Conservation (phyloP, 768 basidiomycete species). For the Podaxis sp. region DNA sequence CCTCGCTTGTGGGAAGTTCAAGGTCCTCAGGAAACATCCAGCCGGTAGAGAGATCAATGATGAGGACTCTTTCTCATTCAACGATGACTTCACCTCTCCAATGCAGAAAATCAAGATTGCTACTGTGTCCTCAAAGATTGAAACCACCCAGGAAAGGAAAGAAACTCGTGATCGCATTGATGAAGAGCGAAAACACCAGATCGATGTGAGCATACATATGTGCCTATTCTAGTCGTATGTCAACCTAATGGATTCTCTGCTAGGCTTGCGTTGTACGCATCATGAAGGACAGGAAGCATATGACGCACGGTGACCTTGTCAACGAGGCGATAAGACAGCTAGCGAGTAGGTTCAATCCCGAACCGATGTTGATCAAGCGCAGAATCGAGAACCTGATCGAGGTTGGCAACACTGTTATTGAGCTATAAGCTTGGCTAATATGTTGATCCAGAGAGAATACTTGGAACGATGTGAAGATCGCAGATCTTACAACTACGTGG, state of each 20-base stretch:
- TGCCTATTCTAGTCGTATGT: neutral
- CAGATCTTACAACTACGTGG: slow-evolving; percentile 84
- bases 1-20: slow-evolving; percentile 92
- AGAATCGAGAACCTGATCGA: slow-evolving; percentile 93
- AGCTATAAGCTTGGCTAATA: slow-evolving; percentile 1
- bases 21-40: slow-evolving; percentile 89
- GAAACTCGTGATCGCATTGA: slow-evolving; percentile 91
- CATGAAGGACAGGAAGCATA: slow-evolving; percentile 93
- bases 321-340: slow-evolving; percentile 90
- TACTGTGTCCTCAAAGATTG: slow-evolving; percentile 85
- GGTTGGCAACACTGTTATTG: slow-evolving; percentile 40
- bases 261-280: slow-evolving; percentile 97
- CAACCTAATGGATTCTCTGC: neutral
- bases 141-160: slow-evolving; percentile 81
- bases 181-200: slow-evolving; percentile 86
- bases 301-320: slow-evolving; percentile 85
- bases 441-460: slow-evolving; percentile 77
- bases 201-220: slow-evolving; percentile 61
- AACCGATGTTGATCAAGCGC: slow-evolving; percentile 87
- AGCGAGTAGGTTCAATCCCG: slow-evolving; percentile 80
- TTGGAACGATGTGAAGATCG: slow-evolving; percentile 86
- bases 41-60: slow-evolving; percentile 77
- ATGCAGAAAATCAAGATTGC: slow-evolving; percentile 92
- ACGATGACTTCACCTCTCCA: slow-evolving; percentile 72
- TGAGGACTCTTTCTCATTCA: slow-evolving; percentile 88